Base-by-base conservation (phyloP, 768 basidiomycete genomes). In the Hemileccinum impolitum region DNA sequence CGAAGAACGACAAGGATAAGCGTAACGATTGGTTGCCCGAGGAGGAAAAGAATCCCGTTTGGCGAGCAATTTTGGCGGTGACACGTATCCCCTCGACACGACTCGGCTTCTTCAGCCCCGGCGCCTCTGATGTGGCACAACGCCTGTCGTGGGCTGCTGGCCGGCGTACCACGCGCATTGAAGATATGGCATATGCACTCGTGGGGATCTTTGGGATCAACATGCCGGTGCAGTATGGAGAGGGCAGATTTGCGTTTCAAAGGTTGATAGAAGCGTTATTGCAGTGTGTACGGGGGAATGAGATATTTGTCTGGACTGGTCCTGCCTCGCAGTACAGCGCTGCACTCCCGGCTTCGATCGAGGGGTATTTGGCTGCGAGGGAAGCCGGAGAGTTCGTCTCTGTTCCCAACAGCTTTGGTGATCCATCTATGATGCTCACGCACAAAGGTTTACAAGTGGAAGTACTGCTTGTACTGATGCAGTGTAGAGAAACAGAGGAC, bases 121-220 rank as follows among this genome's bases (percentile, higher is more conserved):
- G 52, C 6, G 45, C 41, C 1, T 43, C 32, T 13, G 51, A 53
- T 9, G 52, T 46, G 23, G 35, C 28, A 0, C 45, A 54, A 35
- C 51, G 51, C 11, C 31, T 46, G 13, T 47, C 51, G 4, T 53
- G 64, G 63, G 63, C 61, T 9, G 52, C 58, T 2, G 42, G 42
- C 7, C 47, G 64, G 21, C 57, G 50, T 13, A 60, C 64, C 38
- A 64, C 64, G 15, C 49, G 53, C 31, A 45, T 48, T 31, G 60
- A 59, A 46, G 63, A 65, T n/a, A 47, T 30, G 44, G 55, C 60
- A 18, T 59, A 63, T n/a, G 56, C 56, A n/a, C 48, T 62, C 17
- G 46, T 63, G 43, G 60, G 57, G 2, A 45, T 64, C 13, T 59
- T 62, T 34, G 49, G 39, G 11, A 50, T 62, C 44, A 17, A 46